These are phyloP conservation scores for Pholiota microspora DNA, from an alignment of 768 basidiomycete species.

Conservation along the genomic window DNA sequence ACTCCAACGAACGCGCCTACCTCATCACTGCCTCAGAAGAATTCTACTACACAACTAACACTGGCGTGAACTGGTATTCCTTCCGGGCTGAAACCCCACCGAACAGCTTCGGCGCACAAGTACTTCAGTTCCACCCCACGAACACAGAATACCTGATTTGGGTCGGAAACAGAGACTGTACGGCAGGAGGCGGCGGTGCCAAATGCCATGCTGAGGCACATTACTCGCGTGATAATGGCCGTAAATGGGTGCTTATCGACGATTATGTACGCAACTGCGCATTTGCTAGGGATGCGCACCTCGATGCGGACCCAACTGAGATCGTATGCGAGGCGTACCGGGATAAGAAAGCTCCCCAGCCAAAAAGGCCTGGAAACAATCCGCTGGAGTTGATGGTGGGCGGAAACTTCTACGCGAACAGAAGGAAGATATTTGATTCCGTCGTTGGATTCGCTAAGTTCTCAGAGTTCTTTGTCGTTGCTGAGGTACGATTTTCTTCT, in stretches of 20 bases:
- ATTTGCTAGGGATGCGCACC: constrained; percentile 81
- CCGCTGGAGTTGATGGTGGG: constrained; percentile 82
- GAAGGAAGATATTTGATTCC: constrained; percentile 76
- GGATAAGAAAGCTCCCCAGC: constrained; percentile 81
- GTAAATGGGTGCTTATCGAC: constrained; percentile 74
- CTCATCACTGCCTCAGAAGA: constrained; percentile 69
- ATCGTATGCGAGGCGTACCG: constrained; percentile 91
- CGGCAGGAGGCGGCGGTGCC: constrained; percentile 19
- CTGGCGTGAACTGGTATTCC: constrained; percentile 68
- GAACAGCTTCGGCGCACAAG: constrained; percentile 73
- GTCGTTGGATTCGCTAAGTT: constrained; percentile 97
- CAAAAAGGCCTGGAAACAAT: constrained; percentile 48
- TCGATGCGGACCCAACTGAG: constrained; percentile 80
- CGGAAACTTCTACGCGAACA: constrained; percentile 63
- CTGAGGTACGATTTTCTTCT: constrained; percentile 55
- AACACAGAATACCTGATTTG: constrained; percentile 82
- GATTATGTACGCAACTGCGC: constrained; percentile 88
- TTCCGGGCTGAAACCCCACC: constrained; percentile 64
- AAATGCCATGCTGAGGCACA: constrained; percentile 75
- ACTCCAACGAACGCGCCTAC: constrained; percentile 80
- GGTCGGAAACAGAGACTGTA: constrained; percentile 77
- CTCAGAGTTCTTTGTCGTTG: constrained; percentile 94
- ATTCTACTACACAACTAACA: constrained; percentile 82
- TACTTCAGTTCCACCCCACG: constrained; percentile 85
- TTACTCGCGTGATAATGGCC: constrained; percentile 77